Percentiles rank a stretch among this genome's conserved stretches.
These are phyloP conservation scores for Tulasnella sp. DNA, from an alignment of 768 basidiomycete species.

Conservation along the genomic window DNA sequence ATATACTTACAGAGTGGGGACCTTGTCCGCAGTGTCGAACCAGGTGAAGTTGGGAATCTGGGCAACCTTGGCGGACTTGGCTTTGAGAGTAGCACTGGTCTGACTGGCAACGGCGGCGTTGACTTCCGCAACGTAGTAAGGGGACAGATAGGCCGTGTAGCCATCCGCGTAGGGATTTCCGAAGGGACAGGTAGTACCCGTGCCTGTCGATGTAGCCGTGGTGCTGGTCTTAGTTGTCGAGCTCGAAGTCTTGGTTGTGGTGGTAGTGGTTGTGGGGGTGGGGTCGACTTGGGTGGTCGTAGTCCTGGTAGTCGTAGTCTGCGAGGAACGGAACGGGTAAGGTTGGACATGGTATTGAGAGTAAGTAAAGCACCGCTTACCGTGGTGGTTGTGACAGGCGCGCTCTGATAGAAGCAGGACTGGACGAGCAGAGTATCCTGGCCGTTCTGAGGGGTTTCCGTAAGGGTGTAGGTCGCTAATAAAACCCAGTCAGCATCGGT, in stretches of 20 bases:
- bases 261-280: slow-evolving; percentile 11
- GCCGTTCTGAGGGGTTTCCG: neutral
- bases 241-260: slow-evolving; percentile 16
- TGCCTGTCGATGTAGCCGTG: neutral
- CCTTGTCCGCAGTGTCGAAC: slow-evolving; percentile 48
- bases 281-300: neutral
- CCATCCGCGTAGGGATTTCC: slow-evolving; percentile 42
- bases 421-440: slow-evolving; percentile 4
- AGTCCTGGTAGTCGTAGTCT: neutral
- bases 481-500: neutral
- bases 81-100: slow-evolving; percentile 36
- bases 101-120: slow-evolving; percentile 37
- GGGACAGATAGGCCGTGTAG: slow-evolving; percentile 40
- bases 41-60: slow-evolving; percentile 51
- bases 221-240: slow-evolving; percentile 17
- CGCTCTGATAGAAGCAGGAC: slow-evolving; percentile 7
- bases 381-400: neutral
- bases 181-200: slow-evolving; percentile 15
- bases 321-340: neutral
- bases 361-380: neutral
- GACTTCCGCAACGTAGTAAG: slow-evolving; percentile 47
- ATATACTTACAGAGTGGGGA: slow-evolving; percentile 28
- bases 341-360: neutral
- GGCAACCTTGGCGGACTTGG: slow-evolving; percentile 42
- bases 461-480: slow-evolving; percentile 5